Evolutionary conservation across 2,329 filamentous ascomycete genomes (phyloP).

Genomic region (Penicillium sp.): DNA sequence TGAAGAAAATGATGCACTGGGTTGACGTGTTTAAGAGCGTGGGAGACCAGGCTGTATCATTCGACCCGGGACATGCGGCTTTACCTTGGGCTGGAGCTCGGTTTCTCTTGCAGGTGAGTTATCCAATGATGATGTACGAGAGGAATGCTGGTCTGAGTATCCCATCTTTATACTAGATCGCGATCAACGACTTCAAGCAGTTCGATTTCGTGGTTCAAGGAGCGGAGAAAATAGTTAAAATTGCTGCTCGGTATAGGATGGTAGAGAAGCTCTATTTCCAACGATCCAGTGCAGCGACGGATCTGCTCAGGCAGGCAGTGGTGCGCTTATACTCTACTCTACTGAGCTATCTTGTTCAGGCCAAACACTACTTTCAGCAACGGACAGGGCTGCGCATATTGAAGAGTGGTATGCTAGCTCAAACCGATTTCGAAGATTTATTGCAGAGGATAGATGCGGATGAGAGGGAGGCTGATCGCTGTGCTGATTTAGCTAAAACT

Average conservation of each 20-base stretch:
- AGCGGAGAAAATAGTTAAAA: background rate
- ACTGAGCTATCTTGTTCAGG: background rate
- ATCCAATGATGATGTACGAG: background rate
- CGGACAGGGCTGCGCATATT: background rate
- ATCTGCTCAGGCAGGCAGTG: background rate
- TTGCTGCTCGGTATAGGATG: background rate
- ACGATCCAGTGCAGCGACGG: background rate
- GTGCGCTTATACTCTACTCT: background rate
- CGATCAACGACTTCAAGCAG: background rate
- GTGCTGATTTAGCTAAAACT: background rate
- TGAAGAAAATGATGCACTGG: background rate
- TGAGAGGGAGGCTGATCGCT: background rate
- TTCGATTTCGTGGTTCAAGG: background rate
- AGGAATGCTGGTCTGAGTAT: background rate
- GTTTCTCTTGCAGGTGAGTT: background rate
- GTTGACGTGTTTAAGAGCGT: background rate
- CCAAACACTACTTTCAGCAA: conserved; percentile 3
- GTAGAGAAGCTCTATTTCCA: background rate
- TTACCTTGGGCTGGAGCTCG: background rate
- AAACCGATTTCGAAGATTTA: background rate
- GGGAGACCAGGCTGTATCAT: background rate
- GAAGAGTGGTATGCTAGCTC: background rate
- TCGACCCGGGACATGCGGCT: background rate
- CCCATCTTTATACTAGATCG: background rate
- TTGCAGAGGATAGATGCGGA: background rate